Base-by-base conservation (phyloP, 352 stramenopile species). In the Globisporangium ultimum region DNA sequence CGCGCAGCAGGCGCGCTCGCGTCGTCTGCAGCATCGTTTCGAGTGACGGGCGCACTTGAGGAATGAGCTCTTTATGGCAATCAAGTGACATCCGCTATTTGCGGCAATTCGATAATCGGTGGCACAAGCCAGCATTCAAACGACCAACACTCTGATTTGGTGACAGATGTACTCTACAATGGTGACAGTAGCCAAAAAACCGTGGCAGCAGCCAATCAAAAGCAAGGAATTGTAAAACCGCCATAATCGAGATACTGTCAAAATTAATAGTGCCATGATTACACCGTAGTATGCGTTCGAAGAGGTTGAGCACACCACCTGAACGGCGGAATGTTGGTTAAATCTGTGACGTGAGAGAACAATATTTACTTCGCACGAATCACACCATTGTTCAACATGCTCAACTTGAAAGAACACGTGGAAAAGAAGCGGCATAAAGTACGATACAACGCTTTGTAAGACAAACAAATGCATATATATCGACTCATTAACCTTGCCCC, bases 371-470 rank as follows among this genome's bases (percentile, higher is more conserved):
- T n/a, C n/a, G n/a, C n/a, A n/a, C n/a, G n/a, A n/a, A n/a, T n/a
- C n/a, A n/a, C n/a, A n/a, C n/a, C n/a, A n/a, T n/a, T n/a, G 80
- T 93, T 90, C 53, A 79, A 79, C 2, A 61, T 88, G 1, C 50
- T 93, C 2, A 93, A 93, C 55, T 63, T 75, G 15, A 62, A 78
- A 53, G 58, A 73, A 15, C 80, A 86, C 50, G 53, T 28, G 49
- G 18, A 49, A 38, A 15, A 12, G 38, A 49, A 20, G 52, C 52
- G 12, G 38, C 38, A 43, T 58, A 58, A 28, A 15, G 11, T 28
- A 11, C 18, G 7, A 55, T 22, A 11, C 28, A 10, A 18, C n/a
- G 8, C 9, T 54, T 22, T 54, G 2, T 32, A 6, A 36, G 24
- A 6, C 38, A n/a, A 2, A 45, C 40, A 15, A 18, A n/a, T 45